These are phyloP conservation scores for Xerocomus spinulosus DNA, from an alignment of 768 basidiomycete genomes.

Conservation along the genomic window DNA sequence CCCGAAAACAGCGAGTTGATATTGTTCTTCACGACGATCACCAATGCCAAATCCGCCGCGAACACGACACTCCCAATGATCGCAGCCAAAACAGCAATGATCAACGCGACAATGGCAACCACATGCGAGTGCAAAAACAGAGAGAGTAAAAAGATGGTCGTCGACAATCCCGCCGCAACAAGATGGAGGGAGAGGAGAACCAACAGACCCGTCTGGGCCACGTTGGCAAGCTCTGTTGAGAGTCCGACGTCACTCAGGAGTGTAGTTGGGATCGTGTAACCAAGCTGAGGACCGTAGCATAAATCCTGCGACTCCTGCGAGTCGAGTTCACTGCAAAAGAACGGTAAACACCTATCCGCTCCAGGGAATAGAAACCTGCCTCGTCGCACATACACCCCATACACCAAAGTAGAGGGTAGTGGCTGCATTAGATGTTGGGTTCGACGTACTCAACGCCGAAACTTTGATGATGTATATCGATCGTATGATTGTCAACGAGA, in stretches of 20 bases:
- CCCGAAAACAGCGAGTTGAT: slow-evolving; percentile 36
- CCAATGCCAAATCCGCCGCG: slow-evolving; percentile 58
- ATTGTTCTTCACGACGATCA: slow-evolving; percentile 45
- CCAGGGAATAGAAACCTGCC: too few relatives aligned
- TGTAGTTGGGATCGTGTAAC: slow-evolving; percentile 57
- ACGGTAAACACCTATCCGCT: background rate
- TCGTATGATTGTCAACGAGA: slow-evolving; percentile 74
- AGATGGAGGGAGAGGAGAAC: slow-evolving; percentile 66
- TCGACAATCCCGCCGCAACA: slow-evolving; percentile 54
- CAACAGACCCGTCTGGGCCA: slow-evolving; percentile 47
- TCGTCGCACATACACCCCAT: slow-evolving; percentile 76
- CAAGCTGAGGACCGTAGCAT: slow-evolving; percentile 63
- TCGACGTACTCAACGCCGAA: slow-evolving; percentile 23
- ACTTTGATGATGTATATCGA: slow-evolving; percentile 58
- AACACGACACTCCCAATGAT: slow-evolving; percentile 53
- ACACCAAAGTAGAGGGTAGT: slow-evolving; percentile 70
- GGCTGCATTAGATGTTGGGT: slow-evolving; percentile 47
- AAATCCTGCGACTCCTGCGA: slow-evolving; percentile 21
- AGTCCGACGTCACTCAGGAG: slow-evolving; percentile 43
- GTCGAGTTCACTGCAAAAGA: slow-evolving; percentile 5
- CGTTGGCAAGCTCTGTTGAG: slow-evolving; percentile 39
- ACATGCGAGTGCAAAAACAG: slow-evolving; percentile 56
- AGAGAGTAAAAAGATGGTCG: slow-evolving; percentile 47
- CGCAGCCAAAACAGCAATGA: slow-evolving; percentile 53
- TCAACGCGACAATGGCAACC: slow-evolving; percentile 53